Evolutionary conservation across 331 rosid genomes (phyloP).

Genomic region (Prunus yedoensis): DNA sequence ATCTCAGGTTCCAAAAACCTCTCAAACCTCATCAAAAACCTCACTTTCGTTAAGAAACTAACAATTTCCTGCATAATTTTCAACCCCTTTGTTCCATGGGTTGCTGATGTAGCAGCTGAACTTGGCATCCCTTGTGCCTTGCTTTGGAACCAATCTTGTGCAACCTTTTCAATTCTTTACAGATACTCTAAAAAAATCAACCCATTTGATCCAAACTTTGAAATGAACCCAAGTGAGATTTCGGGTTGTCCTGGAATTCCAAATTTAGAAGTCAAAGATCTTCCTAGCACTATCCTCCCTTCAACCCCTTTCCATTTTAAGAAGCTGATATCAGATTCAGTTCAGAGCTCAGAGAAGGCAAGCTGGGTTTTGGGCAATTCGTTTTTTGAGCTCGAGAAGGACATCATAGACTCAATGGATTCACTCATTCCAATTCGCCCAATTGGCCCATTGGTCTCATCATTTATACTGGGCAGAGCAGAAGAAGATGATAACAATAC

Average conservation of each 20-base stretch:
- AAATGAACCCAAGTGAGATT: slow-evolving; percentile 18
- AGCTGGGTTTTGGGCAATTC: slow-evolving; percentile 57
- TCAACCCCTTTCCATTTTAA: slow-evolving; percentile 22
- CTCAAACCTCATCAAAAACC: slow-evolving; percentile 28
- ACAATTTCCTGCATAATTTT: slow-evolving; percentile 35
- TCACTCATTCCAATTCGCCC: slow-evolving; percentile 34
- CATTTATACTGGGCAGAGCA: slow-evolving; percentile 42
- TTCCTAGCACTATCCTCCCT: slow-evolving; percentile 52
- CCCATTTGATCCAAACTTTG: slow-evolving; percentile 22
- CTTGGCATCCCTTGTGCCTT: slow-evolving; percentile 49
- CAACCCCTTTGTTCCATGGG: slow-evolving; percentile 54
- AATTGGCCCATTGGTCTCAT: slow-evolving; percentile 57
- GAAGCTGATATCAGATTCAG: not conserved
- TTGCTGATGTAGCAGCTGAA: slow-evolving; percentile 24
- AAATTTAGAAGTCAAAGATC: slow-evolving; percentile 33
- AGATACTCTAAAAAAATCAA: slow-evolving; percentile 28
- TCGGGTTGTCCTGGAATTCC: slow-evolving; percentile 48
- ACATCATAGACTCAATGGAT: slow-evolving; percentile 40
- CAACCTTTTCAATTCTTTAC: slow-evolving; percentile 47
- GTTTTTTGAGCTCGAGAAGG: slow-evolving; percentile 48
- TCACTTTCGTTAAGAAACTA: slow-evolving; percentile 14
- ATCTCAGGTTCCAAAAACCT: slow-evolving; percentile 36
- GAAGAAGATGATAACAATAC: slow-evolving; percentile 31
- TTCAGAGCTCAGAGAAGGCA: slow-evolving; percentile 29
- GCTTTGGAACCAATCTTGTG: slow-evolving; percentile 65